Evolutionary conservation across 148 eudicot species (phyloP).

Genomic region (Talinum fruticosum): DNA sequence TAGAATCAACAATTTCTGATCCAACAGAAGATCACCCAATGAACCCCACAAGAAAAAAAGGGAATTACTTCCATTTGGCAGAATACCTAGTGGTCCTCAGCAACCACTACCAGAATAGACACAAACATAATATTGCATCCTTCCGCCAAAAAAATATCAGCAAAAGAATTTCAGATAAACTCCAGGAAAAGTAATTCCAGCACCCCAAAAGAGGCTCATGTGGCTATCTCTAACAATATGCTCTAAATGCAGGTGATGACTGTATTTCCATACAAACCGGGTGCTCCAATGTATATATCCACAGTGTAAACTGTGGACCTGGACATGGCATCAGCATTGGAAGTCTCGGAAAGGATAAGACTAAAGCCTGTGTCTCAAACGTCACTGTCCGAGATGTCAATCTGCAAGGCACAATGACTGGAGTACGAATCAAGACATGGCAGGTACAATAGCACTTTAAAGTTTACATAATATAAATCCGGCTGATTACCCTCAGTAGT

Average conservation of each 20-base stretch:
- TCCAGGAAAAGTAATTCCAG: not conserved
- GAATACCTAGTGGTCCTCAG: constrained; percentile 20
- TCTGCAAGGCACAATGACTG: constrained; percentile 81
- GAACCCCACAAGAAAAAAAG: constrained; percentile 12
- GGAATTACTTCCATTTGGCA: not conserved
- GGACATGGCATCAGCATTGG: constrained; percentile 99
- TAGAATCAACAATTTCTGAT: constrained; percentile 13
- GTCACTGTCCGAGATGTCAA: constrained; percentile 67
- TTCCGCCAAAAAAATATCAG: not conserved
- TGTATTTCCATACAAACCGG: constrained; percentile 93
- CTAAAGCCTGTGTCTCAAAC: constrained; percentile 88
- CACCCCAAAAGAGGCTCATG: constrained; percentile 4
- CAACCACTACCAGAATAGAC: constrained; percentile 7
- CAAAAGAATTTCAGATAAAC: constrained; percentile 10
- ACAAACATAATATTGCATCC: constrained; percentile 9
- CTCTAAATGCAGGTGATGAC: constrained; percentile 75
- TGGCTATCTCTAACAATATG: constrained; percentile 15
- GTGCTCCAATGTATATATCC: constrained; percentile 74
- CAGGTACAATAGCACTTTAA: constrained; percentile 56
- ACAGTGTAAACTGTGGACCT: constrained; percentile 84
- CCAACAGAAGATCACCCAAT: constrained; percentile 19
- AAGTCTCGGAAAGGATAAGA: constrained; percentile 75
- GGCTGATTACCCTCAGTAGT: not conserved
- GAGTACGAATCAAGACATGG: constrained; percentile 96
- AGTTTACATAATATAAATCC: not conserved